phyloP scores from a whole-genome alignment of 345 rosid species.

The Syzygium grande region DNA sequence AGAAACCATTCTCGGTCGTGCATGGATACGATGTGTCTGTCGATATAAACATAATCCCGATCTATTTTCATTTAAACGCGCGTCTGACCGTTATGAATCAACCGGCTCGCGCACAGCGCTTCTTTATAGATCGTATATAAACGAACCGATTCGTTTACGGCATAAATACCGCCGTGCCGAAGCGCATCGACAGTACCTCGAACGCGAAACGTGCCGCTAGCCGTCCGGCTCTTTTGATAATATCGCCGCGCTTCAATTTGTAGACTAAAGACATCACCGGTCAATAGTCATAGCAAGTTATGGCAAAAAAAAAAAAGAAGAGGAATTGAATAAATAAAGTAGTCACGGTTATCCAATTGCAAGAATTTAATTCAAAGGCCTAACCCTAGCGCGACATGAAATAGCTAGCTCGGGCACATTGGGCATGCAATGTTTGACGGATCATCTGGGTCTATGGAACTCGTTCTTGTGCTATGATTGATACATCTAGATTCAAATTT shows the following conservation, averaged over 20 bases:
- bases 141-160: rapidly evolving
- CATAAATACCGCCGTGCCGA: too few species aligned
- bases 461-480: neutral
- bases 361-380: neutral
- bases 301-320: too few species aligned
- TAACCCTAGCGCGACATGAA: neutral
- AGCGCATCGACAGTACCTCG: too few species aligned
- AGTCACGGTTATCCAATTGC: rapidly evolving
- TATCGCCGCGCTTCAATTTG: too few species aligned
- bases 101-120: rapidly evolving
- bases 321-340: neutral
- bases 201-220: too few species aligned
- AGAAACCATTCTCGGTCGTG: neutral
- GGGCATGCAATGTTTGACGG: neutral
- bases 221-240: too few species aligned
- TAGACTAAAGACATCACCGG: too few species aligned
- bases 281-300: too few species aligned
- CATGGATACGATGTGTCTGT: neutral
- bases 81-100: neutral
- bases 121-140: neutral
- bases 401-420: neutral
- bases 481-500: neutral
- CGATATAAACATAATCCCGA: rapidly evolving
- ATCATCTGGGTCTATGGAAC: neutral
- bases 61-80: neutral